A percentile compares a stretch with the other conserved stretches of the same genome.
phyloP scores from a whole-genome alignment of 2,329 filamentous ascomycete genomes.

The Penicillium occitanis region DNA sequence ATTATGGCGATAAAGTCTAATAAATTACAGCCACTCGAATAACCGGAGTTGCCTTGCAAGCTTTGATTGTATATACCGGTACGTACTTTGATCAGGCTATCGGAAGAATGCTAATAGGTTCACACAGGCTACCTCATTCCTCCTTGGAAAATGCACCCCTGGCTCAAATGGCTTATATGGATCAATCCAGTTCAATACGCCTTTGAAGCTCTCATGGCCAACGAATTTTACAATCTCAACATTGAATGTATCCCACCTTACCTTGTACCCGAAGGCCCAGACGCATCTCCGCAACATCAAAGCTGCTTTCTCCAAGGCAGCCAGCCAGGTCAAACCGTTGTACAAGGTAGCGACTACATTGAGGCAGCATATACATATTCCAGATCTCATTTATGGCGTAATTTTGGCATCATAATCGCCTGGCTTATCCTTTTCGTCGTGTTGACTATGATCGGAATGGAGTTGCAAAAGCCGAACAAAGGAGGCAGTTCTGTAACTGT shows the following conservation, averaged over 20 bases:
- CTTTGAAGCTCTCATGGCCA: slow-evolving; percentile 67
- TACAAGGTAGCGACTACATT: slow-evolving; percentile 60
- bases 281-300: slow-evolving; percentile 52
- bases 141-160: slow-evolving; percentile 62
- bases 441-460: slow-evolving; percentile 74
- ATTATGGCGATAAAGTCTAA: slow-evolving; percentile 5
- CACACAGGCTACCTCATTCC: slow-evolving; percentile 60
- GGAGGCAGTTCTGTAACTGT: slow-evolving; percentile 74
- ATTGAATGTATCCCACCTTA: slow-evolving; percentile 57
- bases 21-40: slow-evolving; percentile 46
- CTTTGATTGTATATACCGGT: slow-evolving; percentile 59
- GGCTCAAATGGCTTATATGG: slow-evolving; percentile 65
- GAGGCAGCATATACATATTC: slow-evolving; percentile 55
- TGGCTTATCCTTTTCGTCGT: slow-evolving; percentile 74
- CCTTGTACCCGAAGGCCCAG: slow-evolving; percentile 56
- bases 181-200: slow-evolving; percentile 68
- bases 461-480: slow-evolving; percentile 73
- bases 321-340: slow-evolving; percentile 51
- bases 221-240: slow-evolving; percentile 64
- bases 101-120: slow-evolving; percentile 14
- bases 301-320: slow-evolving; percentile 61
- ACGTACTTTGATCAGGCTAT: neutral
- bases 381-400: slow-evolving; percentile 63
- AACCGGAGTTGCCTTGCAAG: slow-evolving; percentile 50
- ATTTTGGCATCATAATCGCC: slow-evolving; percentile 76